These are phyloP conservation scores for barley (Hordeum vulgare) DNA, from an alignment of 176 grass and related monocot genomes.

Conservation along the genomic window DNA sequence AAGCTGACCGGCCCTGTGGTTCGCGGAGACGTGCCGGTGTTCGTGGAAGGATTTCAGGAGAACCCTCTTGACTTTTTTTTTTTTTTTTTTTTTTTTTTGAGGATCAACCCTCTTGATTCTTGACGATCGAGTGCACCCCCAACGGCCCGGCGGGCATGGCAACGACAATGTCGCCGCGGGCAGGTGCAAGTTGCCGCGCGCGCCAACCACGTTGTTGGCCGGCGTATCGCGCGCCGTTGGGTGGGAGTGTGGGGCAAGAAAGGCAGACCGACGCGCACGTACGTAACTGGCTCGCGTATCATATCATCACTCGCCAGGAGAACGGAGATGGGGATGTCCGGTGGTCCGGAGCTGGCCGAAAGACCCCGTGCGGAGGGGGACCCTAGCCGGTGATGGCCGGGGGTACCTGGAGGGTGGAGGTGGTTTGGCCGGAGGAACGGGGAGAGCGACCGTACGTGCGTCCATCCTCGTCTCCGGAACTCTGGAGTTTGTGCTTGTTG, in stretches of 20 bases:
- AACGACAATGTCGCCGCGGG: not conserved
- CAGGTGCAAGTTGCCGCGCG: not conserved
- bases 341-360: not conserved
- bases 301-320: too few species aligned
- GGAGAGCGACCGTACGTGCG: not conserved
- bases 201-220: not conserved
- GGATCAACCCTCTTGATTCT: too few species aligned
- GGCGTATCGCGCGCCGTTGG: not conserved
- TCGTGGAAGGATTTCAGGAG: too few species aligned
- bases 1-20: too few species aligned
- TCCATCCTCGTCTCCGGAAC: not conserved
- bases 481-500: not conserved
- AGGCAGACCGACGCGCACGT: not conserved
- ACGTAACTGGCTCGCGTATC: not conserved
- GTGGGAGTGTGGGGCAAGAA: not conserved
- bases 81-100: too few species aligned
- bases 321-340: too few species aligned
- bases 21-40: too few species aligned
- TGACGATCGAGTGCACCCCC: too few species aligned
- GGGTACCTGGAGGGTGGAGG: not conserved
- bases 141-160: not conserved
- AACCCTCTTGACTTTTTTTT: too few species aligned
- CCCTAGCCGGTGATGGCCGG: not conserved
- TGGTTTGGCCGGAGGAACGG: not conserved
- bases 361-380: not conserved